Conservation (phyloP, 2,329 filamentous ascomycete species). For the Ophiostoma angusticollis region DNA sequence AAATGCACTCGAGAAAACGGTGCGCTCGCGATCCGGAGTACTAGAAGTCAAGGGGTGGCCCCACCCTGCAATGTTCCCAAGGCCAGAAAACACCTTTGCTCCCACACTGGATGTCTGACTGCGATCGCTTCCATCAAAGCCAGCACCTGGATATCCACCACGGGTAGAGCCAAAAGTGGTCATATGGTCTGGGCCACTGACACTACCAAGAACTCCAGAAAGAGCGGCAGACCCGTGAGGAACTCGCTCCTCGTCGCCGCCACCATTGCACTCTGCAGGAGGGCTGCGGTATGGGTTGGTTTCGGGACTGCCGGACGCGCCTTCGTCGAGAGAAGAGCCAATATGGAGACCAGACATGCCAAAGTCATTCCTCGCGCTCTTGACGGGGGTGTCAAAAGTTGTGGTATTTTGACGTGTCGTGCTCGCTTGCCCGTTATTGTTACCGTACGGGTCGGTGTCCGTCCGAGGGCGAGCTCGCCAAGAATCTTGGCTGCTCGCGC, state of each 20-base stretch:
- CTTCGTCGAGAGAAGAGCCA: constrained; percentile 45
- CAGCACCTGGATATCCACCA: constrained; percentile 34
- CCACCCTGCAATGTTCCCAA: constrained; percentile 52
- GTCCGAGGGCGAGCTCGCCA: constrained; percentile 52
- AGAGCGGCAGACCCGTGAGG: neutral
- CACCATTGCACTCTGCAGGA: constrained; percentile 45
- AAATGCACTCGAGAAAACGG: constrained; percentile 46
- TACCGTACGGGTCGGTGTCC: constrained; percentile 61
- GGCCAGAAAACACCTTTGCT: constrained; percentile 55
- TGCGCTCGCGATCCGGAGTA: constrained; percentile 54
- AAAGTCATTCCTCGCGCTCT: constrained; percentile 44
- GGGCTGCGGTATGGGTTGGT: constrained; percentile 96
- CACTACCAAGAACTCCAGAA: constrained; percentile 25
- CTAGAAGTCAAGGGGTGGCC: constrained; percentile 45
- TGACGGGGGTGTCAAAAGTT: constrained; percentile 40
- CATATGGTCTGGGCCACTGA: constrained; percentile 26
- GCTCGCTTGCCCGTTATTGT: constrained; percentile 52
- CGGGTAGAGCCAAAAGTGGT: constrained; percentile 41
- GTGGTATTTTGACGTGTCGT: constrained; percentile 47
- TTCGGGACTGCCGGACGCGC: constrained; percentile 75
- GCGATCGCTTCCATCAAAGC: constrained; percentile 65
- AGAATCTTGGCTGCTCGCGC: constrained; percentile 19
- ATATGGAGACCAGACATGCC: constrained; percentile 48
- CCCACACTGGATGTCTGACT: constrained; percentile 88
- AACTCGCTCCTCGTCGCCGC: constrained; percentile 31